phyloP scores from a whole-genome alignment of 208 protist species.

The Acanthamoeba lugdunensis region DNA sequence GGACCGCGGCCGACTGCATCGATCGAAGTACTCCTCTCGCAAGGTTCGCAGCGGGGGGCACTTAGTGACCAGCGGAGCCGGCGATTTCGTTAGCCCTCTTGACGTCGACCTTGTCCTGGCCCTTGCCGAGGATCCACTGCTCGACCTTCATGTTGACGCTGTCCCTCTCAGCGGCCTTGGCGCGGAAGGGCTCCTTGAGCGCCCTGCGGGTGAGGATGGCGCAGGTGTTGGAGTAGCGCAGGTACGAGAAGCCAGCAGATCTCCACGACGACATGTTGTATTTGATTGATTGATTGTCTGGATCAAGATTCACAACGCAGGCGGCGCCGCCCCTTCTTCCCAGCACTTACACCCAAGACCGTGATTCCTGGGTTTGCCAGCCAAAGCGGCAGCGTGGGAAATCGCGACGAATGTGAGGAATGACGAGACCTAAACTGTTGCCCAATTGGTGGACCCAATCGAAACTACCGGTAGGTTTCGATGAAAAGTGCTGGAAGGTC shows the following conservation, averaged over 20 bases:
- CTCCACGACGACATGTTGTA: constrained; percentile 50
- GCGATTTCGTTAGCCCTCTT: constrained; percentile 3
- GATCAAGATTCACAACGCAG: neutral
- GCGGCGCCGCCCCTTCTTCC: too few relatives aligned
- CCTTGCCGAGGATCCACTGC: constrained; percentile 51
- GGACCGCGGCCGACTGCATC: too few relatives aligned
- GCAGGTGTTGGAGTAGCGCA: constrained; percentile 64
- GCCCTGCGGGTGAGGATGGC: constrained; percentile 54
- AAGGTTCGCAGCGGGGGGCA: neutral
- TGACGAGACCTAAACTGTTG: too few relatives aligned
- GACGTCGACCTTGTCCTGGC: constrained; percentile 11
- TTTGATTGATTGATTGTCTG: neutral
- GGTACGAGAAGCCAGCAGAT: constrained; percentile 57
- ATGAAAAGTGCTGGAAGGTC: too few relatives aligned
- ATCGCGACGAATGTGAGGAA: too few relatives aligned
- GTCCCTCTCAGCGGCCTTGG: constrained; percentile 45
- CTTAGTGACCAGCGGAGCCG: neutral
- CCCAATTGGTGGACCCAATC: too few relatives aligned
- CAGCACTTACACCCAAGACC: too few relatives aligned
- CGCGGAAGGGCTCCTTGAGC: constrained; percentile 61
- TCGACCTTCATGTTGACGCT: constrained; percentile 64
- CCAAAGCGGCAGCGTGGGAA: too few relatives aligned
- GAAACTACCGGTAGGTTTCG: too few relatives aligned
- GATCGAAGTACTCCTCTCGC: too few relatives aligned
- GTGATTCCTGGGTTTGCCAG: too few relatives aligned